Evolutionary conservation across 1,284 basidiomycete genomes (phyloP).

Genomic region (Malassezia obtusa): DNA sequence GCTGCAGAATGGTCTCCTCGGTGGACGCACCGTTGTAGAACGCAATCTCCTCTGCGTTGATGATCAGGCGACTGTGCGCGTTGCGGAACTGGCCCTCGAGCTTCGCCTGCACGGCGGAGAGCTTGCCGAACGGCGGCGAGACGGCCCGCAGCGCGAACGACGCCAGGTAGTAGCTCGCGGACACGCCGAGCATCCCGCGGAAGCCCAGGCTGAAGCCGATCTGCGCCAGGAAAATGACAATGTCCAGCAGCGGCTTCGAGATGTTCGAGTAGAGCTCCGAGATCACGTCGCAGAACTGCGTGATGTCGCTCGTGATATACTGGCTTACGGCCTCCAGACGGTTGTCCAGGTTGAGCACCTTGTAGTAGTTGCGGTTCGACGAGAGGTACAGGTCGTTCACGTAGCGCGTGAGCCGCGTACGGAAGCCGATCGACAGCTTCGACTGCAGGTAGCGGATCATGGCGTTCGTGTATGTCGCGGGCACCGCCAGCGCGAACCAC

Average conservation of each 20-base stretch:
- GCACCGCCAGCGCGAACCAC: conserved; percentile 83
- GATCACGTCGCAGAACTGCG: conserved; percentile 77
- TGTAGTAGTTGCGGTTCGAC: conserved; percentile 55
- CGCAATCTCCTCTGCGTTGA: conserved; percentile 88
- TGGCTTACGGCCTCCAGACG: conserved; percentile 47
- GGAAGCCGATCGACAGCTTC: conserved; percentile 72
- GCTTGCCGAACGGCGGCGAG: conserved; percentile 83
- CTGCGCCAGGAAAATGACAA: conserved; percentile 86
- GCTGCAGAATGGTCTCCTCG: conserved; percentile 72
- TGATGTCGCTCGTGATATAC: conserved; percentile 85
- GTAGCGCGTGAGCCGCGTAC: conserved; percentile 80
- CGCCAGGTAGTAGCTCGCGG: conserved; percentile 75
- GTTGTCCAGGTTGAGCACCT: conserved; percentile 41
- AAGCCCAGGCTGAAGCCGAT: conserved; percentile 74
- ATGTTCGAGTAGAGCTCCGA: conserved; percentile 65
- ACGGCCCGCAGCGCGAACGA: conserved; percentile 69
- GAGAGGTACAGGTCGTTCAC: conserved; percentile 73
- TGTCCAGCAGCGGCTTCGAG: conserved; percentile 74
- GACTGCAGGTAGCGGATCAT: conserved; percentile 89
- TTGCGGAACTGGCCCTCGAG: conserved; percentile 76
- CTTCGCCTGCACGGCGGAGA: conserved; percentile 79
- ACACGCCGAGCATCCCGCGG: conserved; percentile 63
- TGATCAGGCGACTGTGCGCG: conserved; percentile 74
- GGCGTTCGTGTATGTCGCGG: conserved; percentile 88
- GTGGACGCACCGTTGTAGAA: conserved; percentile 84